Percentiles rank a stretch among this genome's conserved stretches.
Conservation (phyloP, 306 rosid species). For the Fragaria ananassa region DNA sequence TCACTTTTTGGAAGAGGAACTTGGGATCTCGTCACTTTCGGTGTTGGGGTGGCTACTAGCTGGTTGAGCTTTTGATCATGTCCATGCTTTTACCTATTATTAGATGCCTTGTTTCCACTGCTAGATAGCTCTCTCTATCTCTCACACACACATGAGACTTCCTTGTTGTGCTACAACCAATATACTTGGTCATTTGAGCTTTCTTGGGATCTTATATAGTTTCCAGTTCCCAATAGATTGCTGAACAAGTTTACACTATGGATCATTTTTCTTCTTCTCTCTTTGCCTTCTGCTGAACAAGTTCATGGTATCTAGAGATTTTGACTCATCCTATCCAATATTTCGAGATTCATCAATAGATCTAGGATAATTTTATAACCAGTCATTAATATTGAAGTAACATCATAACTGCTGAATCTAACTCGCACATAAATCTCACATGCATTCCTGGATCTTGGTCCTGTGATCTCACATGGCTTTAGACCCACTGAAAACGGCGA, state of each 20-base stretch:
- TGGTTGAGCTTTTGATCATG: constrained; percentile 9
- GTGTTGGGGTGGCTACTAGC: constrained; percentile 7
- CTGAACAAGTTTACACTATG: background rate
- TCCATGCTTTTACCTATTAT: background rate
- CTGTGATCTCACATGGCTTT: background rate
- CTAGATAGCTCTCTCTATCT: background rate
- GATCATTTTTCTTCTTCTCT: background rate
- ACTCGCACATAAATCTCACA: background rate
- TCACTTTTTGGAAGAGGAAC: background rate
- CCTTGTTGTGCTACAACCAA: background rate
- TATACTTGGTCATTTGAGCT: background rate
- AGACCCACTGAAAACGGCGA: background rate
- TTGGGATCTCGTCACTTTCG: background rate
- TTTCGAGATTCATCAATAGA: background rate
- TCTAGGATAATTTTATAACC: background rate
- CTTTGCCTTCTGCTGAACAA: background rate
- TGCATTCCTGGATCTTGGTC: constrained; percentile 1
- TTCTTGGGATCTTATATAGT: background rate
- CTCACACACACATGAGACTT: background rate
- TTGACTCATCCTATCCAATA: background rate
- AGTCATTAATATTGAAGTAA: background rate
- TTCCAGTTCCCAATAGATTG: background rate
- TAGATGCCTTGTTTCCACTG: constrained; percentile 1
- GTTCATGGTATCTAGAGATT: background rate
- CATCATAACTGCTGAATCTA: background rate